A percentile compares a stretch with the other conserved stretches of the same genome.
These are phyloP conservation scores for Thelonectria olida DNA, from an alignment of 2,329 filamentous ascomycete species.

Conservation along the genomic window DNA sequence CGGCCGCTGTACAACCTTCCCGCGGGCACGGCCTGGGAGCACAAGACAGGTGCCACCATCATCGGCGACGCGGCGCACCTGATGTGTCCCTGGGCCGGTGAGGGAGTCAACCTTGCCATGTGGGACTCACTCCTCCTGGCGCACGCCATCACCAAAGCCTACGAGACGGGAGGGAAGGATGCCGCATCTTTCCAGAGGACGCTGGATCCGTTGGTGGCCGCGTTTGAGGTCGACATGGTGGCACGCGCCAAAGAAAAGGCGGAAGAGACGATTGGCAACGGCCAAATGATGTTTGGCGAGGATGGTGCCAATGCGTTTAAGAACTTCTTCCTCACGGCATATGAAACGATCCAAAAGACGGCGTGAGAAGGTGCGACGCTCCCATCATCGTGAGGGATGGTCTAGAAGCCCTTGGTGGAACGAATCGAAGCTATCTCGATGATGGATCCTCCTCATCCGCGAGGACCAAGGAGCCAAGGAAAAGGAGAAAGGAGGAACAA, in stretches of 20 bases:
- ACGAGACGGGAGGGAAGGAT: neutral
- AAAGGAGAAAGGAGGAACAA: neutral
- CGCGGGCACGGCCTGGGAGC: conserved; percentile 52
- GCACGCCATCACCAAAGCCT: conserved; percentile 41
- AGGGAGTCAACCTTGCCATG: conserved; percentile 64
- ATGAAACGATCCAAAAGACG: neutral
- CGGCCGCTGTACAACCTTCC: conserved; percentile 52
- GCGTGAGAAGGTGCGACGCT: no score
- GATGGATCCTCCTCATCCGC: no score
- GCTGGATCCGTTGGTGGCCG: neutral
- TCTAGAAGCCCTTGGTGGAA: no score
- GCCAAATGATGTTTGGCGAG: conserved; percentile 12
- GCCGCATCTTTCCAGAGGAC: neutral
- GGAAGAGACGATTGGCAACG: conserved; percentile 6
- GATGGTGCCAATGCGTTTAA: conserved; percentile 7
- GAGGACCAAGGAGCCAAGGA: no score
- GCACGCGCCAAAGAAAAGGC: conserved; percentile 8
- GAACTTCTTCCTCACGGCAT: neutral
- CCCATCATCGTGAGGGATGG: no score
- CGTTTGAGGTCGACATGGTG: conserved; percentile 4
- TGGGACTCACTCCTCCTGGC: conserved; percentile 56
- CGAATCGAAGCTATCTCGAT: no score
- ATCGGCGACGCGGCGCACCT: conserved; percentile 66
- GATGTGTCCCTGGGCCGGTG: conserved; percentile 61
- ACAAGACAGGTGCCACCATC: conserved; percentile 54